A percentile compares a stretch with the other conserved stretches of the same genome.
These are phyloP conservation scores for Pythium angustatum DNA, from an alignment of 352 stramenopile genomes.

Conservation along the genomic window DNA sequence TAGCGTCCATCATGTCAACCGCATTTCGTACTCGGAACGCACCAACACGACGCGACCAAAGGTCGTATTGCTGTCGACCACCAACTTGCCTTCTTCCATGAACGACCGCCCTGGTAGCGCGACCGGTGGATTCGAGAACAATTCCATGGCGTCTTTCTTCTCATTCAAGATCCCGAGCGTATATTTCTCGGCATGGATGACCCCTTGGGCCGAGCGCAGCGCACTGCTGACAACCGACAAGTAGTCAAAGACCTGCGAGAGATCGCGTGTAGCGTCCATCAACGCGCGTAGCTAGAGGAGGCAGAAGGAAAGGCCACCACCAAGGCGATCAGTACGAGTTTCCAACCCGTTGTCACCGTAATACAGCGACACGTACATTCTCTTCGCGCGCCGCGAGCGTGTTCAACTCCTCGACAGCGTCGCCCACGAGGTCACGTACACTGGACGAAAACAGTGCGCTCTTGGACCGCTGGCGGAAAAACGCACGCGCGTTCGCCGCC, in stretches of 20 bases:
- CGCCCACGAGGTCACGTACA: constrained; percentile 56
- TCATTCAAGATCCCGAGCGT: constrained; percentile 62
- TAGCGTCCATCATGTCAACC: too few species aligned
- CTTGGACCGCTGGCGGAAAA: constrained; percentile 43
- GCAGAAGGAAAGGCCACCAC: neutral
- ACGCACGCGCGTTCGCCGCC: constrained; percentile 5
- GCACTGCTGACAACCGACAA: constrained; percentile 55
- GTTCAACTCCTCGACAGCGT: constrained; percentile 52
- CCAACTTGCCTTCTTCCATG: constrained; percentile 56
- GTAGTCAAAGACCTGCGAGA: constrained; percentile 57
- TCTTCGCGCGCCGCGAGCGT: constrained; percentile 48
- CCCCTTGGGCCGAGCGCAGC: constrained; percentile 49
- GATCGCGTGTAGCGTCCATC: constrained; percentile 61
- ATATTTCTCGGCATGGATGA: constrained; percentile 58
- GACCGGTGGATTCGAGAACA: constrained; percentile 67
- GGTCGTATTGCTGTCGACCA: constrained; percentile 61
- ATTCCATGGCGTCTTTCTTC: constrained; percentile 58
- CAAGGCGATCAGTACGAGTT: neutral
- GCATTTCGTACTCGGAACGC: too few species aligned
- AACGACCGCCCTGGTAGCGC: constrained; percentile 43
- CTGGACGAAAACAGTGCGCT: constrained; percentile 46
- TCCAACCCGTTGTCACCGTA: too few species aligned
- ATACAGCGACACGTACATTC: constrained; percentile 33
- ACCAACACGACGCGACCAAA: constrained; percentile 73
- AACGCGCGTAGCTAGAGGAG: constrained; percentile 49